Percentiles rank a stretch among this genome's conserved stretches.
phyloP scores from a whole-genome alignment of 2,329 filamentous ascomycete species.

The Elsinoe ampelina region DNA sequence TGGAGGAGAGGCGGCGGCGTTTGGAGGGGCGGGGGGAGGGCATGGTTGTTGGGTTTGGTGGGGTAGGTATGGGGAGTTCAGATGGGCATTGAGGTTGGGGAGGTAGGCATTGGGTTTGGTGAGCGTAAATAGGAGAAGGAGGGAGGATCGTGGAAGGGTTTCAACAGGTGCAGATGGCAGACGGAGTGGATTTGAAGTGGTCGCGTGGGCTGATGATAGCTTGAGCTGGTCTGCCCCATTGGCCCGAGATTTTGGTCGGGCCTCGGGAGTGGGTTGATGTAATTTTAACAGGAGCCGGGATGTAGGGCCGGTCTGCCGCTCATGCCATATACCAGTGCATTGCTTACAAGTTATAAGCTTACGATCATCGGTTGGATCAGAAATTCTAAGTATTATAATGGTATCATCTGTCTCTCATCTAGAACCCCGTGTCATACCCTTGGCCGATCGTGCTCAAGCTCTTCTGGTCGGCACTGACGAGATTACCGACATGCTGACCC shows the following conservation, averaged over 20 bases:
- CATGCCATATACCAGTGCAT: too few species aligned
- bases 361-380: too few species aligned
- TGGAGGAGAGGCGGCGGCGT: slow-evolving; percentile 28
- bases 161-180: neutral
- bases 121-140: neutral
- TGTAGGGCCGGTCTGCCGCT: neutral
- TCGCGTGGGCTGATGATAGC: neutral
- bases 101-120: neutral
- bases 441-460: neutral
- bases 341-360: too few species aligned
- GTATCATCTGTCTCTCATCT: neutral
- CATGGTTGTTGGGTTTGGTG: neutral
- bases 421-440: neutral
- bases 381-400: too few species aligned
- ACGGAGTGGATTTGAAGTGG: too few species aligned
- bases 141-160: neutral
- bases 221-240: slow-evolving; percentile 5
- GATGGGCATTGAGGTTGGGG: neutral
- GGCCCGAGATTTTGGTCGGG: slow-evolving; percentile 1
- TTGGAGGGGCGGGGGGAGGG: slow-evolving; percentile 18
- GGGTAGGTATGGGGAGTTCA: neutral
- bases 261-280: neutral
- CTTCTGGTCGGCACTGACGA: neutral
- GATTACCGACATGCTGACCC: neutral
- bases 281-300: neutral